These are phyloP conservation scores for Kuraishia cidri DNA, from an alignment of 805 yeast genomes.

Conservation along the genomic window DNA sequence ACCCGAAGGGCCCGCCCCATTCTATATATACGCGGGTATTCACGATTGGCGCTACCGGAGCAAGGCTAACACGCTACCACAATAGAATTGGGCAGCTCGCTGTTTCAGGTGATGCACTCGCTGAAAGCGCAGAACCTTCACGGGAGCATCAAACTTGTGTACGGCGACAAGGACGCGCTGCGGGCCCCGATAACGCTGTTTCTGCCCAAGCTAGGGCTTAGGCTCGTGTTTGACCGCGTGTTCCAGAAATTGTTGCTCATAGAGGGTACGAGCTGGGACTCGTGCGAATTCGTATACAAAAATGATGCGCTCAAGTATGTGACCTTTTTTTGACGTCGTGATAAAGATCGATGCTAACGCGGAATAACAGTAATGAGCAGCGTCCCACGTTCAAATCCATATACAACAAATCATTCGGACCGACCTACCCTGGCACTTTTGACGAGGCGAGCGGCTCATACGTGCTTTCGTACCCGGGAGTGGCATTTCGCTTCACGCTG, in stretches of 20 bases:
- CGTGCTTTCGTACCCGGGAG: slow-evolving; percentile 46
- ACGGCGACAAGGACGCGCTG: slow-evolving; percentile 6
- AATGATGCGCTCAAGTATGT: slow-evolving; percentile 9
- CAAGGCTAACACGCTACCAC: slow-evolving; percentile 1
- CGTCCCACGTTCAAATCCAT: slow-evolving; percentile 26
- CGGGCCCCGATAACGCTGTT: slow-evolving; percentile 10
- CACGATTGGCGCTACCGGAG: too few species aligned
- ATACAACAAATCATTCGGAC: slow-evolving; percentile 52
- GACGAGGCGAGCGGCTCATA: slow-evolving; percentile 21
- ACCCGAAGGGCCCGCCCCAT: too few species aligned
- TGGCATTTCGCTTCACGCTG: slow-evolving; percentile 37
- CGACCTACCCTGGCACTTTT: slow-evolving; percentile 47
- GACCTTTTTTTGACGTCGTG: slow-evolving; percentile 2
- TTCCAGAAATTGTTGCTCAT: slow-evolving; percentile 16
- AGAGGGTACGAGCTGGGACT: slow-evolving; percentile 10
- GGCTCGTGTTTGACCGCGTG: slow-evolving; percentile 15
- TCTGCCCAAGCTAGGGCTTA: slow-evolving; percentile 11
- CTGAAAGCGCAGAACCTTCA: slow-evolving; percentile 8
- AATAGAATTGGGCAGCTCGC: slow-evolving; percentile 13
- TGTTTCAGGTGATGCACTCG: slow-evolving; percentile 11
- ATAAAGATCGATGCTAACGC: slow-evolving; percentile 1
- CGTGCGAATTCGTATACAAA: slow-evolving; percentile 10
- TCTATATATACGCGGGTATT: too few species aligned
- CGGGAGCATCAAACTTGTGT: slow-evolving; percentile 13
- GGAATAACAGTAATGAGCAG: slow-evolving; percentile 1